phyloP scores from a whole-genome alignment of 495 filamentous ascomycete species.

The Aspergillus affinis region DNA sequence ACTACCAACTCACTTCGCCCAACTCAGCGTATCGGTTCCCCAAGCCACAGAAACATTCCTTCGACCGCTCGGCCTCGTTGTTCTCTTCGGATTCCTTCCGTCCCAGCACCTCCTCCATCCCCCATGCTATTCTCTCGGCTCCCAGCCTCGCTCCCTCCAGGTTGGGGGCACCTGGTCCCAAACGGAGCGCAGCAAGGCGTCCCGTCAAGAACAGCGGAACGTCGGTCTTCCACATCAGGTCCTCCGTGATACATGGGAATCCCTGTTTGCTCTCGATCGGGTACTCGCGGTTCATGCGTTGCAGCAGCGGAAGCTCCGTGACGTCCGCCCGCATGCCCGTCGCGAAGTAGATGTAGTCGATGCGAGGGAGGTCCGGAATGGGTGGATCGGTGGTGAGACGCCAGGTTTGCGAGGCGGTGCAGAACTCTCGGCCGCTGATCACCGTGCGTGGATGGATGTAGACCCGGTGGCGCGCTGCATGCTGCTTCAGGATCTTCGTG shows the following conservation, averaged over 20 bases:
- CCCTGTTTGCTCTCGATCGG: slow-evolving; percentile 54
- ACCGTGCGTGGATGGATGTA: slow-evolving; percentile 51
- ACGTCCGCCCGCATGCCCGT: slow-evolving; percentile 57
- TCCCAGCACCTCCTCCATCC: slow-evolving; percentile 51
- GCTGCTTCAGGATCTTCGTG: slow-evolving; percentile 51
- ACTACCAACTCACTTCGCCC: slow-evolving; percentile 12
- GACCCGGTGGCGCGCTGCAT: slow-evolving; percentile 42
- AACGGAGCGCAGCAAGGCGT: slow-evolving; percentile 53
- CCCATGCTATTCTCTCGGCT: slow-evolving; percentile 62
- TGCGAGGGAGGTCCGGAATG: slow-evolving; percentile 47
- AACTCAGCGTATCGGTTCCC: slow-evolving; percentile 28
- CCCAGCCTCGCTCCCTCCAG: slow-evolving; percentile 63
- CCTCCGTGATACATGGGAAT: slow-evolving; percentile 61
- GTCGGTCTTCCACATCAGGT: slow-evolving; percentile 59
- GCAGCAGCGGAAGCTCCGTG: slow-evolving; percentile 47
- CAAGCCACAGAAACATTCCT: slow-evolving; percentile 31
- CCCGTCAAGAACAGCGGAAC: slow-evolving; percentile 64
- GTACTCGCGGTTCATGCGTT: slow-evolving; percentile 48
- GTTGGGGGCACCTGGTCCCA: slow-evolving; percentile 62
- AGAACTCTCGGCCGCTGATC: slow-evolving; percentile 38
- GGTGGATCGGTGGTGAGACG: slow-evolving; percentile 46
- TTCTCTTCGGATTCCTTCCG: slow-evolving; percentile 14
- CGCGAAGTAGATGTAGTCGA: slow-evolving; percentile 67
- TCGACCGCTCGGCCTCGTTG: slow-evolving; percentile 10
- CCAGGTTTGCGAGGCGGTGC: slow-evolving; percentile 47